phyloP scores from a whole-genome alignment of 2,329 filamentous ascomycete genomes.

The Colletotrichum filicis region DNA sequence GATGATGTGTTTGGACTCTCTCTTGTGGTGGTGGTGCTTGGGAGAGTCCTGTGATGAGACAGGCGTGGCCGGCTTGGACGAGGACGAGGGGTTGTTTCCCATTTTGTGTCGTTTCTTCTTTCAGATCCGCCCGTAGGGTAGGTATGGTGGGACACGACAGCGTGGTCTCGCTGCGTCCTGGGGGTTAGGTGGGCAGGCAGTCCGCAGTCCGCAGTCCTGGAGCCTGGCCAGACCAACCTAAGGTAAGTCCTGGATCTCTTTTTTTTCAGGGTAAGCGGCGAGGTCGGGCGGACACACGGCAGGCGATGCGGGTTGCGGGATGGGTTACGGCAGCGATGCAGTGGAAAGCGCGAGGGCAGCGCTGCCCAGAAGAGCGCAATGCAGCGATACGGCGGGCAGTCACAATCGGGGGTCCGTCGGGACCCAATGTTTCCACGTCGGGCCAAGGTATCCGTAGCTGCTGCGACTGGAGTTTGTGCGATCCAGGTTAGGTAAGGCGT shows the following conservation, averaged over 20 bases:
- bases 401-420: constrained; percentile 1
- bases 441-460: constrained; percentile 7
- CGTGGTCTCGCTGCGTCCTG: constrained; percentile 25
- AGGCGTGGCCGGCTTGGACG: constrained; percentile 46
- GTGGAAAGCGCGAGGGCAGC: constrained; percentile 16
- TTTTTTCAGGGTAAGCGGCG: constrained; percentile 21
- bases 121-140: constrained; percentile 22
- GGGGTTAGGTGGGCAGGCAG: constrained; percentile 8
- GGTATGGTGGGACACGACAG: constrained; percentile 30
- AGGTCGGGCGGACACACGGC: constrained; percentile 22
- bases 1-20: constrained; percentile 63
- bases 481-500: constrained; percentile 33
- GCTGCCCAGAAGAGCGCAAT: constrained; percentile 2
- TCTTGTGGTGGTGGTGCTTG: constrained; percentile 43
- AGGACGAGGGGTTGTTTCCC: constrained; percentile 49
- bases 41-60: constrained; percentile 41
- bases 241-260: constrained; percentile 19
- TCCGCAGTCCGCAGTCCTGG: constrained; percentile 32
- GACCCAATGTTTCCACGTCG: constrained; percentile 28
- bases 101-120: constrained; percentile 39
- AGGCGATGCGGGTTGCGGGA: constrained; percentile 15
- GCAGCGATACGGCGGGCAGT: constrained; percentile 21
- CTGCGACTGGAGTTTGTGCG: constrained; percentile 21
- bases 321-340: constrained; percentile 21
- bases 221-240: constrained; percentile 15